Base-by-base conservation (phyloP, 805 yeast genomes). In the Ogataea allantospora region DNA sequence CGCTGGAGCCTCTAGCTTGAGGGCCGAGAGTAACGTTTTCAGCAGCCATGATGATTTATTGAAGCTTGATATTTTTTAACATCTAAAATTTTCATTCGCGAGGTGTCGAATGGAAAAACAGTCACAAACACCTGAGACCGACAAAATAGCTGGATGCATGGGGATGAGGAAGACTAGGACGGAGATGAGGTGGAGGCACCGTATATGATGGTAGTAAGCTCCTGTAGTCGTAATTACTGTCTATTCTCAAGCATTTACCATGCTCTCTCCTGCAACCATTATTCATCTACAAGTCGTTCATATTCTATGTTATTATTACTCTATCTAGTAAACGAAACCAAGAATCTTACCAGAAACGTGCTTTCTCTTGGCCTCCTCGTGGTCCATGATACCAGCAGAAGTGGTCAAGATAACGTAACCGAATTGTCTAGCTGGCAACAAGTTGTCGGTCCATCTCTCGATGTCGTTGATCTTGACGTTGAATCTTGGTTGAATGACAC, bases 301-400 rank as follows among this genome's bases (percentile, higher is more conserved):
- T n/a, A n/a, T n/a, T 21, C 9, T 21, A n/a, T 21, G 8, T 9
- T 21, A 21, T 21, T n/a, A 21, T 21, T 21, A 21, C 23, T 21
- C 23, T 21, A 21, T 7, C 23, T 21, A 89, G 85, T 89, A 89
- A 56, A 89, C 96, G 79, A 87, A 89, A 69, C 97, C 98, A 68
- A 89, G 84, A 74, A 89, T 85, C 83, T 89, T 89, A 74, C 98
- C 98, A 60, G 96, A 88, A 62, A 89, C 97, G 78, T 89, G 97
- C 86, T 89, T 91, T 83, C 97, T 85, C 83, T 95, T 87, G 66
- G 98, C 98, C 79, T 89, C 97, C 80, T 91, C 97, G 80, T 89
- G 98, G 82, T 91, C 97, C 95, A 89, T 88, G 65, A 89, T 89
- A 78, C 98, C 98, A 63, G 97, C 96, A 63, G 97, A 91, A 62